These are phyloP conservation scores for Diversispora epigaea DNA, from an alignment of 192 early-diverging fungal genomes.

Conservation along the genomic window DNA sequence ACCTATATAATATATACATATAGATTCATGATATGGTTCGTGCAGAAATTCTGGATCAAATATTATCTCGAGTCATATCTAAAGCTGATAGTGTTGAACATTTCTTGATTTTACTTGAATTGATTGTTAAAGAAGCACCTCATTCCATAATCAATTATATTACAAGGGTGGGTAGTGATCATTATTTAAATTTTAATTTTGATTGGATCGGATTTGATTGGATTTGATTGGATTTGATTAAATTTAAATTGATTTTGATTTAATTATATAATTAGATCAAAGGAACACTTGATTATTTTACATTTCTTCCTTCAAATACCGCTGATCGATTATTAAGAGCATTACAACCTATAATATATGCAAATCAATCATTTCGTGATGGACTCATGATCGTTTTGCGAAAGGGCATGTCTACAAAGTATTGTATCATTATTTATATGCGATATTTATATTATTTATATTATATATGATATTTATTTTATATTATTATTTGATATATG, in stretches of 20 bases:
- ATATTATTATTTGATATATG: slow-evolving; percentile 18
- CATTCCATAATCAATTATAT: slow-evolving; percentile 42
- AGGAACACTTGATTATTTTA: slow-evolving; percentile 65
- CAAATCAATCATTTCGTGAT: slow-evolving; percentile 56
- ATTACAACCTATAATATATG: slow-evolving; percentile 52
- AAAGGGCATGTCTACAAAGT: slow-evolving; percentile 69
- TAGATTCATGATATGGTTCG: slow-evolving; percentile 65
- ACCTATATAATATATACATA: slow-evolving; percentile 32
- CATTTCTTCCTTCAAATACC: slow-evolving; percentile 51
- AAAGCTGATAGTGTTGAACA: slow-evolving; percentile 45
- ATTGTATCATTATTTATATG: slow-evolving; percentile 5
- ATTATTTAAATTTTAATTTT: no score
- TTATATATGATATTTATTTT: neutral
- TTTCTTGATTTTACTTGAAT: slow-evolving; percentile 49
- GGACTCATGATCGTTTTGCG: slow-evolving; percentile 67
- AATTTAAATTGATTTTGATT: neutral
- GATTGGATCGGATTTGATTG: neutral
- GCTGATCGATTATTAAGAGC: slow-evolving; percentile 58
- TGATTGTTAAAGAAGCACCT: slow-evolving; percentile 46
- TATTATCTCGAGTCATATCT: slow-evolving; percentile 56
- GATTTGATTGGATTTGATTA: neutral
- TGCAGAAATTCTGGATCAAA: slow-evolving; percentile 67
- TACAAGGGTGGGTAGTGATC: slow-evolving; percentile 15
- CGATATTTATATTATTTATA: neutral
- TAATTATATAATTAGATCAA: slow-evolving; percentile 46